A percentile compares a stretch with the other conserved stretches of the same genome.
Conservation (phyloP, 2,329 filamentous ascomycete genomes). For the Domatiomyces catenatus region DNA sequence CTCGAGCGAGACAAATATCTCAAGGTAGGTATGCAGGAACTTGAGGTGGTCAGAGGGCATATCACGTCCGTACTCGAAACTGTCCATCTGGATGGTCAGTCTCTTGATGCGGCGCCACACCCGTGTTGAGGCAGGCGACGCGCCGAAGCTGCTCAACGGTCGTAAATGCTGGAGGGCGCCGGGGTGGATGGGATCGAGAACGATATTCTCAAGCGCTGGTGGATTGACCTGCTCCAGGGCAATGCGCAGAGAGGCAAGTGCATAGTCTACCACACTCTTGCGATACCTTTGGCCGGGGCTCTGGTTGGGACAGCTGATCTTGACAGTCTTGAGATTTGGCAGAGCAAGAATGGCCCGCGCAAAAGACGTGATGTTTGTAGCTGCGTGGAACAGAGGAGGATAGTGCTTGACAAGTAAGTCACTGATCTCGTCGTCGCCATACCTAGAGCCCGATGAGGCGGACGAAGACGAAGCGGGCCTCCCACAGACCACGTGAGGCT, state of each 20-base stretch:
- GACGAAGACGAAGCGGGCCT: constrained; percentile 39
- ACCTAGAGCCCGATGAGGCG: constrained; percentile 48
- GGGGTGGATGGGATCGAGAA: constrained; percentile 59
- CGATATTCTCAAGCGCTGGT: constrained; percentile 50
- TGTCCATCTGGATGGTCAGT: constrained; percentile 57
- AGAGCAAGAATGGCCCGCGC: constrained; percentile 57
- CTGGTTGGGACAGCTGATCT: constrained; percentile 61
- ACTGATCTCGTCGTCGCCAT: constrained; percentile 62
- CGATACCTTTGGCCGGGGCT: constrained; percentile 54
- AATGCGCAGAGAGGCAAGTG: constrained; percentile 72
- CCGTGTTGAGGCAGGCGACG: constrained; percentile 53
- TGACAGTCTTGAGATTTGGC: constrained; percentile 56
- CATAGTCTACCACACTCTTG: constrained; percentile 69
- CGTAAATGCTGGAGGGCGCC: constrained; percentile 63
- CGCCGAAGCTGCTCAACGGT: constrained; percentile 57
- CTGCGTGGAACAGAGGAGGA: constrained; percentile 74
- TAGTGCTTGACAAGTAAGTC: constrained; percentile 76
- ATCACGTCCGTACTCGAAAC: constrained; percentile 48
- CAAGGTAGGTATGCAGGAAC: constrained; percentile 67
- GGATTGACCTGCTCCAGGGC: constrained; percentile 61
- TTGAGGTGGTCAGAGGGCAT: constrained; percentile 56
- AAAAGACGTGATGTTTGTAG: constrained; percentile 75
- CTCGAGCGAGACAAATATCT: constrained; percentile 50
- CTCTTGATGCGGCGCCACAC: constrained; percentile 66
- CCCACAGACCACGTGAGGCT: constrained; percentile 49